Evolutionary conservation across 805 yeast genomes (phyloP).

Genomic region (Lipomyces lipofer): DNA sequence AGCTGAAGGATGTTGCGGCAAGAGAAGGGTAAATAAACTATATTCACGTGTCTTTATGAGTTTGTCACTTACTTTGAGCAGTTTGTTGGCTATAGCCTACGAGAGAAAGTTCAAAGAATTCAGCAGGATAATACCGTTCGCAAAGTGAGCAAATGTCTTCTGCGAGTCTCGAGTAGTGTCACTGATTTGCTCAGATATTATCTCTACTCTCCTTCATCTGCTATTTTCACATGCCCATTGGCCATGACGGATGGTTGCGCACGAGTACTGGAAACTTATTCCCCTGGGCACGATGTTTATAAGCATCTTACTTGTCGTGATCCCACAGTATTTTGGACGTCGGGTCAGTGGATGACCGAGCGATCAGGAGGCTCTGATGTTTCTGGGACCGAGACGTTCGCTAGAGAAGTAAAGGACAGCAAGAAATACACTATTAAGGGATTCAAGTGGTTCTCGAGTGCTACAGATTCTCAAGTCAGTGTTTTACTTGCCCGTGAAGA

Average conservation of each 20-base stretch:
- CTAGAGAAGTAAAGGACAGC: slow-evolving; percentile 15
- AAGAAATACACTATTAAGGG: slow-evolving; percentile 32
- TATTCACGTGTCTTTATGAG: not conserved
- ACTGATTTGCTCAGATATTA: slow-evolving; percentile 22
- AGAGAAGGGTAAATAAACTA: slow-evolving; percentile 9
- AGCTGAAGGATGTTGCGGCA: slow-evolving; percentile 32
- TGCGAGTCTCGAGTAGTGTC: not conserved
- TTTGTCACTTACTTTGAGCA: slow-evolving; percentile 23
- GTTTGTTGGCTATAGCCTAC: slow-evolving; percentile 36
- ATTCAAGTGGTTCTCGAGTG: slow-evolving; percentile 40
- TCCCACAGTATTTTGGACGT: slow-evolving; percentile 38
- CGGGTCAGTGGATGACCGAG: slow-evolving; percentile 42
- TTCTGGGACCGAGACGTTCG: slow-evolving; percentile 36
- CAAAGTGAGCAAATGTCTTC: slow-evolving; percentile 11
- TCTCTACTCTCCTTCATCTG: slow-evolving; percentile 38
- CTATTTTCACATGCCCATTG: slow-evolving; percentile 38
- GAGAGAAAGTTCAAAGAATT: slow-evolving; percentile 33
- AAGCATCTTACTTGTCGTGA: slow-evolving; percentile 35
- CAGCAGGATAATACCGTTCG: slow-evolving; percentile 35
- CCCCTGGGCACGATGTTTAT: slow-evolving; percentile 21
- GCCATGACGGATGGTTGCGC: slow-evolving; percentile 43
- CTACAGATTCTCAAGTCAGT: slow-evolving; percentile 39
- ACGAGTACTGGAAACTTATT: slow-evolving; percentile 33
- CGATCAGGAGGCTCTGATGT: slow-evolving; percentile 40
- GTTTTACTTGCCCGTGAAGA: slow-evolving; percentile 36